Percentiles rank a stretch among this genome's conserved stretches.
Conservation (phyloP, 73 alveolate species). For the Diophrys appendiculata region DNA sequence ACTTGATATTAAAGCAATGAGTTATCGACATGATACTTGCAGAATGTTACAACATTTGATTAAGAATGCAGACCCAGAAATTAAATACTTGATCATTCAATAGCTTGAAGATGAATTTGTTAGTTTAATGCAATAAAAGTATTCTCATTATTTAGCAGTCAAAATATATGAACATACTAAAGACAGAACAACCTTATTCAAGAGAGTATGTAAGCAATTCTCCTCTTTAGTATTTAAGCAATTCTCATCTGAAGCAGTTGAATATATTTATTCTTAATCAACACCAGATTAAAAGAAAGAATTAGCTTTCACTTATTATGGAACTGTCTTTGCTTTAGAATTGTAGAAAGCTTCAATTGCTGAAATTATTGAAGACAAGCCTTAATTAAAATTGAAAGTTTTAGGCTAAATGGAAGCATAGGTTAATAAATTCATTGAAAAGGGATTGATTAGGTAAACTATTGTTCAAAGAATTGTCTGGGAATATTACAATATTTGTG, state of each 20-base stretch:
- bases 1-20: neutral
- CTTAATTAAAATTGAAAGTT: slow-evolving; percentile 59
- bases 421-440: slow-evolving; percentile 74
- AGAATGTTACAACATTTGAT: neutral
- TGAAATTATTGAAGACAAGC: slow-evolving; percentile 61
- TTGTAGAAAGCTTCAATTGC: slow-evolving; percentile 20
- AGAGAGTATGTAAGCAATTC: slow-evolving; percentile 38
- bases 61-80: slow-evolving; percentile 31
- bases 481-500: slow-evolving; percentile 62
- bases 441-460: slow-evolving; percentile 78
- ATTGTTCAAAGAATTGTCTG: slow-evolving; percentile 79
- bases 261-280: slow-evolving; percentile 30
- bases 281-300: slow-evolving; percentile 47
- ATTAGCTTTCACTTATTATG: slow-evolving; percentile 57
- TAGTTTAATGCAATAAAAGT: slow-evolving; percentile 72
- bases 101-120: slow-evolving; percentile 56
- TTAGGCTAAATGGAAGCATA: slow-evolving; percentile 62
- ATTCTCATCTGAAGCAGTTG: slow-evolving; percentile 64
- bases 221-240: slow-evolving; percentile 29
- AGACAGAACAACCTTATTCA: slow-evolving; percentile 57
- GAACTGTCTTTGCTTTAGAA: slow-evolving; percentile 47
- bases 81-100: slow-evolving; percentile 54
- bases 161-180: slow-evolving; percentile 73
- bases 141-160: slow-evolving; percentile 82
- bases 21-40: neutral